Evolutionary conservation across 2,329 filamentous ascomycete genomes (phyloP).

Genomic region (Aspergillus quadrilineatus): DNA sequence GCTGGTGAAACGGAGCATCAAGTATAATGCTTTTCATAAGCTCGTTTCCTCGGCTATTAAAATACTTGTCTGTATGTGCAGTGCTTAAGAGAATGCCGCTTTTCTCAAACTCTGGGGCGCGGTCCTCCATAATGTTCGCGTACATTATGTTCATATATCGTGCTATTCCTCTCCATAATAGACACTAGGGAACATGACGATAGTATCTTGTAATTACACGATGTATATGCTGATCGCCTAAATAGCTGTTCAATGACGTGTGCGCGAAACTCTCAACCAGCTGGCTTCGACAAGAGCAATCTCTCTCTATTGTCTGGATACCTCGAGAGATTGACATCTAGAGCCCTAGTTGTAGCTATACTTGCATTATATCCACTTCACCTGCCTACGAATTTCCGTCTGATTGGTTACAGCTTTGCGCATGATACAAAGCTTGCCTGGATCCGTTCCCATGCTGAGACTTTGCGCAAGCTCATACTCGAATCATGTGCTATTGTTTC

Average conservation of each 20-base stretch:
- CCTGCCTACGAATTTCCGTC: constrained; percentile 40
- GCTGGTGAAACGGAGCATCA: neutral
- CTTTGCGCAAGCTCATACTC: constrained; percentile 44
- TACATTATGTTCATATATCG: neutral
- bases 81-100: neutral
- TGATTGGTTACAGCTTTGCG: constrained; percentile 46
- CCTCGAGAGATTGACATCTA: constrained; percentile 40
- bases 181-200: neutral
- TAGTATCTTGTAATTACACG: neutral
- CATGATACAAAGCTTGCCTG: constrained; percentile 50
- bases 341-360: constrained; percentile 43
- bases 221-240: neutral
- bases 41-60: neutral
- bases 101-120: neutral
- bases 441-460: constrained; percentile 40
- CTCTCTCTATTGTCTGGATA: constrained; percentile 34
- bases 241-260: neutral
- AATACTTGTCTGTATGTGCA: neutral
- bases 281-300: neutral
- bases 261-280: neutral
- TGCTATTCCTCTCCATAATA: neutral
- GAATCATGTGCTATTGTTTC: constrained; percentile 43
- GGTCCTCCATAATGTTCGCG: neutral
- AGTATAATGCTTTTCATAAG: neutral
- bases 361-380: constrained; percentile 34